These are phyloP conservation scores for Alternaria sp. DNA, from an alignment of 2,329 filamentous ascomycete species.

Conservation along the genomic window DNA sequence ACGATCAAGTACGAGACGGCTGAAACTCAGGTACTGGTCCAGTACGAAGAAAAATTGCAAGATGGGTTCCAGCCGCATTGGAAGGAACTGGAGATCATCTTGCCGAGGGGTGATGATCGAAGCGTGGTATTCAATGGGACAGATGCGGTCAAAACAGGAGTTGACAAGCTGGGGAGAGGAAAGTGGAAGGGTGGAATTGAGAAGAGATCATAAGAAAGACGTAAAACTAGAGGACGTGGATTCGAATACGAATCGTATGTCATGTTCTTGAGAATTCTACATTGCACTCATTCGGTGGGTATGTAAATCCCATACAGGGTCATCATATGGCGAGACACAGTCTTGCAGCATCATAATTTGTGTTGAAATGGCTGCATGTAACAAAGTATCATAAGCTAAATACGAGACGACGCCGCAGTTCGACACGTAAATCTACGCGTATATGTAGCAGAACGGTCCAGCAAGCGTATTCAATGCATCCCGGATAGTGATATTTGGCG, in stretches of 20 bases:
- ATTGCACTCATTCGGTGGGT: not conserved
- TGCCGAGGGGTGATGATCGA: slow-evolving; percentile 61
- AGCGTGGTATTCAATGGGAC: slow-evolving; percentile 36
- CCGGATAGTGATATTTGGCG: slow-evolving; percentile 41
- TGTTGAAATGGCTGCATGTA: not conserved
- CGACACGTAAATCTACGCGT: slow-evolving; percentile 22
- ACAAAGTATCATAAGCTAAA: not conserved
- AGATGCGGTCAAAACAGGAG: slow-evolving; percentile 3
- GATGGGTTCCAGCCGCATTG: slow-evolving; percentile 60
- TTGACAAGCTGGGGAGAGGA: slow-evolving; percentile 1
- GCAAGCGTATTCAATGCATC: slow-evolving; percentile 55
- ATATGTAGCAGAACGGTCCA: slow-evolving; percentile 56
- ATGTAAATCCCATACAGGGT: not conserved
- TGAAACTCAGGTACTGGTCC: slow-evolving; percentile 56
- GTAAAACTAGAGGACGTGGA: too few relatives aligned
- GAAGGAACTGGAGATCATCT: slow-evolving; percentile 59
- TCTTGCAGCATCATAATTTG: not conserved
- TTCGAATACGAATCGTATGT: too few relatives aligned
- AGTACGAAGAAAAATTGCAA: slow-evolving; percentile 52
- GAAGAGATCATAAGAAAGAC: not conserved
- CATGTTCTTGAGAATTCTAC: not conserved
- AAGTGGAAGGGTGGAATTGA: slow-evolving; percentile 4
- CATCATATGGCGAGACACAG: not conserved
- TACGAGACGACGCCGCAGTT: too few relatives aligned
- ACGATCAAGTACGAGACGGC: slow-evolving; percentile 46